phyloP scores from a whole-genome alignment of 768 basidiomycete genomes.

The Clitopilus passeckerianus region DNA sequence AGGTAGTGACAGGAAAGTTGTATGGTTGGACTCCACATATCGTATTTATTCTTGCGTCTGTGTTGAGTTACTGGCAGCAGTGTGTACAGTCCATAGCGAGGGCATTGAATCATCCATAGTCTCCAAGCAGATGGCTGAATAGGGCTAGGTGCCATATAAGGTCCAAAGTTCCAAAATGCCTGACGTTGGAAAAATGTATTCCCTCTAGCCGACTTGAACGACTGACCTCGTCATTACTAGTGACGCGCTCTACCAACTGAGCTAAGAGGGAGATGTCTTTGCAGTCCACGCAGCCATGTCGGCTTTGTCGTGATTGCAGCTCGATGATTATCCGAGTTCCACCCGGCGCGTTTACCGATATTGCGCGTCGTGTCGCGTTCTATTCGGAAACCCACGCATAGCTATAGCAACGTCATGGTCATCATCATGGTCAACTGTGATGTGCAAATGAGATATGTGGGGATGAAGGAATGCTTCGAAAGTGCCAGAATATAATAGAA shows the following conservation, averaged over 20 bases:
- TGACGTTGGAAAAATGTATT: slow-evolving; percentile 5
- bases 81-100: no score
- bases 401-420: background rate
- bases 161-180: no score
- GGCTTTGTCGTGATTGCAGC: no score
- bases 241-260: slow-evolving; percentile 36
- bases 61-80: no score
- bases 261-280: slow-evolving; percentile 7
- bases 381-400: background rate
- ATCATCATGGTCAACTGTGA: background rate
- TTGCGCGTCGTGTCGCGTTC: background rate
- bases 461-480: background rate
- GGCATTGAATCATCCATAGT: no score
- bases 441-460: background rate
- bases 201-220: slow-evolving; percentile 53
- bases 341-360: background rate
- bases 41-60: no score
- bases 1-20: no score
- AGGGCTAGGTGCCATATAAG: no score
- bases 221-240: slow-evolving; percentile 70
- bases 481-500: background rate
- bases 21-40: no score
- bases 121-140: no score
- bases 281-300: no score
- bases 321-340: background rate